Evolutionary conservation across 2,329 filamentous ascomycete genomes (phyloP), one percentile per base, ranked within the genome.

Genomic region (Neocatenulostroma microsporum): DNA sequence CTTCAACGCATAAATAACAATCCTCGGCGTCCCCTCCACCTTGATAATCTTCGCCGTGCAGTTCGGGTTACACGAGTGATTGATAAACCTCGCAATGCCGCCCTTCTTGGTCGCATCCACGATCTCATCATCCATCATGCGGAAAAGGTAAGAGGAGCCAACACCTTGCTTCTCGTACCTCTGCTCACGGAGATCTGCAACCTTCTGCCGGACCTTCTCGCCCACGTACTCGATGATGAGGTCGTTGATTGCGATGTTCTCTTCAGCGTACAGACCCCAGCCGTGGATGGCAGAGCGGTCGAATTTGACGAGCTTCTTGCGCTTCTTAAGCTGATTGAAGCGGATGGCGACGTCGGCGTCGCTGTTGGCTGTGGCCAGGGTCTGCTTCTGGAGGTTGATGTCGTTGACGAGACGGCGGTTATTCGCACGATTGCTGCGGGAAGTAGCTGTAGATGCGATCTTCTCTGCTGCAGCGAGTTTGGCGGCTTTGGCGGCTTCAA

Each of bases 211-310:
- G 24, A 98, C 87, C 62, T 94, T 91, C 66, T 98, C 91, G 42
- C 91, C 91, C 9, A 98, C 91, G 58, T 98, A 98, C 66, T 98
- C 91, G 56, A 98, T 98, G 59, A 98, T 98, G 87, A 98, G 95
- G 63, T 98, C 91, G 61, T 94, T 93, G 60, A 89, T 87, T 42
- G 83, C 77, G 46, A 98, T 98, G 57, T 94, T 91, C 64, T 98
- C 91, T 72, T 95, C 89, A 3, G 91, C 88, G 57, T 98, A 98
- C 19, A 98, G 68, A 19, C 91, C 91, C 91, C 91, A 98, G 55
- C 95, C 96, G 65, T 98, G 91, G 53, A 98, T 98, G 30, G 91
- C 91, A 35, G 91, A 98, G 29, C 91, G 78, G 39, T 89, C 91
- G 63, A 98, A 98, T 59, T 93, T 91, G 60, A 98, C 91, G 2